Conservation (phyloP, 23 red algal genomes). For the Gracilariopsis chorda region DNA sequence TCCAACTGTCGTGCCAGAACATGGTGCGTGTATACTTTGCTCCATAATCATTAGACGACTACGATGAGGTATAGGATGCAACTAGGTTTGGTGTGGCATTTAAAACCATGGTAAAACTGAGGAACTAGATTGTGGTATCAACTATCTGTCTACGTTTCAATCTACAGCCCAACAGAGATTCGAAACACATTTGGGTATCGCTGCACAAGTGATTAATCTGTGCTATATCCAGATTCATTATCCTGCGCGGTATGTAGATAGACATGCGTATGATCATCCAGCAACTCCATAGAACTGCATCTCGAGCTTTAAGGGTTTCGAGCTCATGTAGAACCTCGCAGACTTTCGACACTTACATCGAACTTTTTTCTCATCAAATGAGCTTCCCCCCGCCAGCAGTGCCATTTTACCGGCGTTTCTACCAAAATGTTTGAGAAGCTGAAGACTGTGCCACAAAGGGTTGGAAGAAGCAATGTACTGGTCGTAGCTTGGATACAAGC, state of each 20-base stretch:
- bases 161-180: neutral
- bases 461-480: neutral
- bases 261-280: neutral
- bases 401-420: neutral
- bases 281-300: neutral
- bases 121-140: neutral
- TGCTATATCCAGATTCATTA: neutral
- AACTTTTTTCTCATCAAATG: neutral
- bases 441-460: neutral
- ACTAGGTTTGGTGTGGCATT: neutral
- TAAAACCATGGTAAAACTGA: neutral
- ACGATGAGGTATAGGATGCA: neutral
- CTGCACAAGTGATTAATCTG: neutral
- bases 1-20: neutral
- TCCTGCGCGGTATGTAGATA: neutral
- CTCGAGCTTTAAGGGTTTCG: neutral
- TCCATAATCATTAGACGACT: neutral
- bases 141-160: neutral
- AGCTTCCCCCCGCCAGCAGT: neutral
- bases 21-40: neutral
- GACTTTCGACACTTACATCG: neutral
- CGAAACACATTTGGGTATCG: constrained; percentile 4
- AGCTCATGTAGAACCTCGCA: neutral
- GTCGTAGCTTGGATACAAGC: neutral
- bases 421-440: neutral